These are phyloP conservation scores for Lathyrus oleraceus DNA, from an alignment of 306 rosid genomes.

Conservation along the genomic window DNA sequence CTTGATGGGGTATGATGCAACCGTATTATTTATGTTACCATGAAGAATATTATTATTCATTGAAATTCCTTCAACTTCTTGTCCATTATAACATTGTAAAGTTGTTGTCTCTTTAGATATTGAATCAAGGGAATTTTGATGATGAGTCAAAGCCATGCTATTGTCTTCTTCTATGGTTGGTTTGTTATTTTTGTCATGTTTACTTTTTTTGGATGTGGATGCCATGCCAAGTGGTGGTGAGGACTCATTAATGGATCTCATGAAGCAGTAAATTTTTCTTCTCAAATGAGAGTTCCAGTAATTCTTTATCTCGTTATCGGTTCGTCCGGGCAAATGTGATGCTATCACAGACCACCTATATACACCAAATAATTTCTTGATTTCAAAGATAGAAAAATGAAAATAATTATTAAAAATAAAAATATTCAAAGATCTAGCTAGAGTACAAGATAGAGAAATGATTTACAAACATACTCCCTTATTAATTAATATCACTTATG, in stretches of 20 bases:
- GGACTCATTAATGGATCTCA: constrained; percentile 43
- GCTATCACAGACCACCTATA: constrained; percentile 89
- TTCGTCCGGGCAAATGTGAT: constrained; percentile 55
- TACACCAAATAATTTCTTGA: background rate
- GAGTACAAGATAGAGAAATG: background rate
- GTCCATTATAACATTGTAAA: background rate
- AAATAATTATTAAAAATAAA: background rate
- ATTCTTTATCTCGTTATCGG: constrained; percentile 57
- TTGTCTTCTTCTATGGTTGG: constrained; percentile 31
- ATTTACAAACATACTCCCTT: too few relatives aligned
- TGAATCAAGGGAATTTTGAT: constrained; percentile 29
- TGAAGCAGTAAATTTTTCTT: constrained; percentile 63
- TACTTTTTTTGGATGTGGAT: constrained; percentile 35
- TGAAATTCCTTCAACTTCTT: constrained; percentile 29
- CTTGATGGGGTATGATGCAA: constrained; percentile 21
- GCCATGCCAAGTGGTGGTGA: constrained; percentile 38
- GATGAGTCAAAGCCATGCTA: constrained; percentile 2
- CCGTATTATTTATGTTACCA: background rate
- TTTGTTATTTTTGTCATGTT: constrained; percentile 21
- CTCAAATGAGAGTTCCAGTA: constrained; percentile 89
- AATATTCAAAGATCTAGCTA: too few relatives aligned
- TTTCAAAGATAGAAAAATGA: background rate
- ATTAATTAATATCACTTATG: background rate
- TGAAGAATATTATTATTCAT: background rate
- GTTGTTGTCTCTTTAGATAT: constrained; percentile 8